phyloP scores from a whole-genome alignment of 1,139 yeast genomes.

The Zygoascus meyerae region DNA sequence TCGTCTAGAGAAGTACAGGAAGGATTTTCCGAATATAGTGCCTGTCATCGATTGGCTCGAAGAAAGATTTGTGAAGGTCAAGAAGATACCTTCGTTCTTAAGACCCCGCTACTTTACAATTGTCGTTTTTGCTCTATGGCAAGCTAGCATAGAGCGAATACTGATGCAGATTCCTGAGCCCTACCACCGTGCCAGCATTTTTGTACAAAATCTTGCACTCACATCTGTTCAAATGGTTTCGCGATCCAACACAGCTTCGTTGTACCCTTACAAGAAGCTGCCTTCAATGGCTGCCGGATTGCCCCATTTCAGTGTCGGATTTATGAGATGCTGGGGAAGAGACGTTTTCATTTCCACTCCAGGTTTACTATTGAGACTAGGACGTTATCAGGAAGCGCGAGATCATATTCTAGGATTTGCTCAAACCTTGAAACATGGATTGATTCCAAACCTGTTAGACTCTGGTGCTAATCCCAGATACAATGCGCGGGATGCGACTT shows the following conservation, averaged over 20 bases:
- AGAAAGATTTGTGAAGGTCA: slow-evolving; percentile 58
- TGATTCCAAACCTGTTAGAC: slow-evolving; percentile 88
- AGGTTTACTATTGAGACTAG: slow-evolving; percentile 74
- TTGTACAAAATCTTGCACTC: slow-evolving; percentile 73
- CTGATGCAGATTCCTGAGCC: slow-evolving; percentile 50
- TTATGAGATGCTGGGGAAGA: slow-evolving; percentile 98
- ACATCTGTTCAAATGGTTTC: slow-evolving; percentile 90
- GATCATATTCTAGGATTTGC: slow-evolving; percentile 83
- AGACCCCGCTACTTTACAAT: slow-evolving; percentile 84
- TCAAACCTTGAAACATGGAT: slow-evolving; percentile 86
- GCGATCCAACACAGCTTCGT: slow-evolving; percentile 63
- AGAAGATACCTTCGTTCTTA: slow-evolving; percentile 66
- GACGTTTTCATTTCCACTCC: slow-evolving; percentile 86
- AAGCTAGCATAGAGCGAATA: slow-evolving; percentile 67
- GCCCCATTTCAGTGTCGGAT: slow-evolving; percentile 85
- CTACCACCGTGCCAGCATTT: slow-evolving; percentile 58
- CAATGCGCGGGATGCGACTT: slow-evolving; percentile 94
- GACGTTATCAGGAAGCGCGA: slow-evolving; percentile 72
- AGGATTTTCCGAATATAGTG: slow-evolving; percentile 42
- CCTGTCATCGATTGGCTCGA: slow-evolving; percentile 65
- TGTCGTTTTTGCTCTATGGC: slow-evolving; percentile 73
- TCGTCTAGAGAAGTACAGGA: slow-evolving; percentile 54
- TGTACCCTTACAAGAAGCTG: slow-evolving; percentile 52
- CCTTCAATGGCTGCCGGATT: slow-evolving; percentile 93
- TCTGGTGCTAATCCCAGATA: slow-evolving; percentile 92